Base-by-base conservation (phyloP, 2,329 filamentous ascomycete genomes). In the Ascomycota sp. region DNA sequence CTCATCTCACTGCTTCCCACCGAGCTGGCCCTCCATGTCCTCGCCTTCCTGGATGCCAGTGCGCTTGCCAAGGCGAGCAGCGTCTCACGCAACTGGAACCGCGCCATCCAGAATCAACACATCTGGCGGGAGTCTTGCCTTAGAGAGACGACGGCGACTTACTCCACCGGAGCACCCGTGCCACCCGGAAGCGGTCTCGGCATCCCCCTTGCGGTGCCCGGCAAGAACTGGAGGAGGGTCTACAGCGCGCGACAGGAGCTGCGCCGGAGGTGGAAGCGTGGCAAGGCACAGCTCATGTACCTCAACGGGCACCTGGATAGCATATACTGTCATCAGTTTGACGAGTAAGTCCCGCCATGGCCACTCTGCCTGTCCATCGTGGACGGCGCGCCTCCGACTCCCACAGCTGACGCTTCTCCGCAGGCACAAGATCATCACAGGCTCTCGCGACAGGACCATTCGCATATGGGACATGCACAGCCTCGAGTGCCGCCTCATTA, bases 271-370 rank as follows among this genome's bases (percentile, higher is more conserved):
- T 98, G 89, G 89, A 74, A 69, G 42, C 59, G 73, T 30, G 77
- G 79, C 32, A 73, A 75, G 39, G 80, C 83, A 7, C 75, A 71
- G 27, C 75, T 82, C 1, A 72, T 92, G 32, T 95, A 94, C 50
- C 65, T 98, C 15, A 82, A 89, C 43, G 89, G 89, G 2, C 89
- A 98, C 49, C 74, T 75, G 19, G 89, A 98, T 50, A 94, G 83
- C 39, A 91, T 98, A 33, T 98, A 98, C 56, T 98, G 89, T 52
- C 69, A 92, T 33, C 89, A 98, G 47, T 98, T 95, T 48, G 89
- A 98, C 50, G 86, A 95, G 75, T 83, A 65, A 42, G 75, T 59
- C 15, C 15, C 12, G 7, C 3, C 10, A 8, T 7, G n/a, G n/a
- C n/a, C n/a, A n/a, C 5, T 2, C 4, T n/a, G 10, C 13, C 9